Evolutionary conservation across 163 green algal genomes (phyloP).

Genomic region (Volvox carteri): DNA sequence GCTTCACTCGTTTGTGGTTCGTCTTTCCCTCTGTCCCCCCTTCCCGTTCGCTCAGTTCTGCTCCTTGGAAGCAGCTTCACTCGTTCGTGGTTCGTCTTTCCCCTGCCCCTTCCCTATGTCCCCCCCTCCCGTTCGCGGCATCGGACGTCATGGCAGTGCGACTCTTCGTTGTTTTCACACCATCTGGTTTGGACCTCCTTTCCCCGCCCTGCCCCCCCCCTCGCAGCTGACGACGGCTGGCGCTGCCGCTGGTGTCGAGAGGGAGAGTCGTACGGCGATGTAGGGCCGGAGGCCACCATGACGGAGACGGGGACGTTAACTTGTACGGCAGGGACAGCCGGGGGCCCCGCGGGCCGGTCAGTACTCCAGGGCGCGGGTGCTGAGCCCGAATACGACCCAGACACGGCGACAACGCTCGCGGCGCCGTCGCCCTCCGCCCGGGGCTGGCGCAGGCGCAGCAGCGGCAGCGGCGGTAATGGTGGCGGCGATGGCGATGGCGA

Average conservation of each 20-base stretch:
- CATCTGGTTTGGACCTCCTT: no score
- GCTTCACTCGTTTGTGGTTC: no score
- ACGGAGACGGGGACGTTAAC: not conserved
- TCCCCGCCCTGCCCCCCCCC: no score
- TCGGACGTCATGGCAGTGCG: no score
- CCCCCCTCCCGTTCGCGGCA: no score
- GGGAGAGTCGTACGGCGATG: not conserved
- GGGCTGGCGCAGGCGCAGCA: not conserved
- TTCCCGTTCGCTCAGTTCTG: no score
- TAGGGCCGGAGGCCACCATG: not conserved
- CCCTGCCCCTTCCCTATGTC: no score
- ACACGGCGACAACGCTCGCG: not conserved
- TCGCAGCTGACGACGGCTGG: not conserved
- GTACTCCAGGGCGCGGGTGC: not conserved
- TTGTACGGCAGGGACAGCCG: not conserved
- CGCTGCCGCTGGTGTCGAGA: conserved; percentile 8
- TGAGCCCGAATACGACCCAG: not conserved
- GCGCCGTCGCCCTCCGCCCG: not conserved
- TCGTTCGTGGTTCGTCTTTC: no score
- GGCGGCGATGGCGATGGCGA: not conserved
- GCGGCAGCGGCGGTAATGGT: not conserved
- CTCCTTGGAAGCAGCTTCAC: no score
- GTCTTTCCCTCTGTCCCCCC: no score
- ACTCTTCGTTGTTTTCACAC: no score
- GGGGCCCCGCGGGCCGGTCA: not conserved